Percentiles rank a stretch among this genome's conserved stretches.
Evolutionary conservation across 2,329 filamentous ascomycete genomes (phyloP).

Genomic region (Microcyclospora tardicrescens): DNA sequence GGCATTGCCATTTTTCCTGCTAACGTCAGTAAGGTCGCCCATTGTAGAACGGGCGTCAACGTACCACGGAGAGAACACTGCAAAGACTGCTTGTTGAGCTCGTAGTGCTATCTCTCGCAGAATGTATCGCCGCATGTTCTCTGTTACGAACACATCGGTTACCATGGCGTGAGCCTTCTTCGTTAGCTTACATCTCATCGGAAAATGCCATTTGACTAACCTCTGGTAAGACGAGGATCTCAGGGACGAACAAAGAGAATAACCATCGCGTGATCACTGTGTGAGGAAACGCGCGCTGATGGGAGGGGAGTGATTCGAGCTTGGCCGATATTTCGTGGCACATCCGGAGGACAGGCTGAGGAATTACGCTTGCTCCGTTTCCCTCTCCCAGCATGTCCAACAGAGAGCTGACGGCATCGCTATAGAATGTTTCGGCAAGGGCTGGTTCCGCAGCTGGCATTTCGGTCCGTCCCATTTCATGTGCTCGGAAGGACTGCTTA

Average conservation of each 20-base stretch:
- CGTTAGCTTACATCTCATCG: conserved; percentile 19
- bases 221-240: conserved; percentile 80
- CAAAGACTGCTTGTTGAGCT: conserved; percentile 65
- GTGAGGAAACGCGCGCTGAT: conserved; percentile 57
- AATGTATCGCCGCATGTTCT: conserved; percentile 70
- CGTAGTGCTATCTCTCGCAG: conserved; percentile 64
- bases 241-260: conserved; percentile 74
- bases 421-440: conserved; percentile 78
- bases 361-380: conserved; percentile 64
- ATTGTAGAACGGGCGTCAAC: conserved; percentile 12
- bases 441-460: conserved; percentile 61
- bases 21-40: conserved; percentile 12
- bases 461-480: conserved; percentile 58
- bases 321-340: conserved; percentile 72
- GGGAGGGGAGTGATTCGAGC: conserved; percentile 47
- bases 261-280: conserved; percentile 88
- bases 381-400: conserved; percentile 80
- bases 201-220: conserved; percentile 30
- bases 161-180: conserved; percentile 48
- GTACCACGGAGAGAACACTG: conserved; percentile 58
- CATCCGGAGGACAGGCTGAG: conserved; percentile 70
- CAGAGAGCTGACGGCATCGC: conserved; percentile 63
- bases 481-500: conserved; percentile 55
- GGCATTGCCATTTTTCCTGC: conserved; percentile 46
- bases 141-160: conserved; percentile 81